A percentile compares a stretch with the other conserved stretches of the same genome.
phyloP scores from a whole-genome alignment of 495 filamentous ascomycete genomes.

The Penicillium taxi region DNA sequence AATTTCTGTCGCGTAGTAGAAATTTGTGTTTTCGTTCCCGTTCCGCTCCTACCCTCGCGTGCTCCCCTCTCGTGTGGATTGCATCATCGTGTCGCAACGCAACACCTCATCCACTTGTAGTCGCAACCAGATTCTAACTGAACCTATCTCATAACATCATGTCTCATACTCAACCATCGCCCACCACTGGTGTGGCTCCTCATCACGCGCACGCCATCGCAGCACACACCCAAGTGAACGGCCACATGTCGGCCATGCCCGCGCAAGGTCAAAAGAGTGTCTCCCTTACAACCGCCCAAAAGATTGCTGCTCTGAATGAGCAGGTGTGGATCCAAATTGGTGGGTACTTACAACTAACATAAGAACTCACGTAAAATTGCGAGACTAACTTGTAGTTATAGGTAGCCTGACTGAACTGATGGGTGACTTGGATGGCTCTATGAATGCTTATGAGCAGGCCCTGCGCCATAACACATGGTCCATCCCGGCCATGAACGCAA shows the following conservation, averaged over 20 bases:
- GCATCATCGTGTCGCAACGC: conserved; percentile 39
- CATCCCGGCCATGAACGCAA: conserved; percentile 87
- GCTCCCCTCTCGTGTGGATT: conserved; percentile 15
- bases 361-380: not conserved
- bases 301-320: conserved; percentile 65
- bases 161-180: conserved; percentile 48
- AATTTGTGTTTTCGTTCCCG: no score
- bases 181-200: conserved; percentile 41
- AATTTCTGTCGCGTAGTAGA: not conserved
- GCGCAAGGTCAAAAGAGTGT: conserved; percentile 44
- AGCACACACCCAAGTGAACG: conserved; percentile 45
- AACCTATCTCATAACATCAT: conserved; percentile 17
- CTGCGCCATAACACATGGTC: conserved; percentile 83
- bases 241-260: conserved; percentile 43
- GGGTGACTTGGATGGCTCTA: conserved; percentile 80
- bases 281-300: conserved; percentile 48
- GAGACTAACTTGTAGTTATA: conserved; percentile 26
- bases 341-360: conserved; percentile 26
- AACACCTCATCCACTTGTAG: conserved; percentile 8
- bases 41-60: no score
- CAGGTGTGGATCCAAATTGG: conserved; percentile 90
- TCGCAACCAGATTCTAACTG: conserved; percentile 12
- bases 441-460: conserved; percentile 81
- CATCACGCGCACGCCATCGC: conserved; percentile 44
- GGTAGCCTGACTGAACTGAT: conserved; percentile 81